Base-by-base conservation (phyloP, 2,329 filamentous ascomycete genomes). In the Bipolaris bicolor region DNA sequence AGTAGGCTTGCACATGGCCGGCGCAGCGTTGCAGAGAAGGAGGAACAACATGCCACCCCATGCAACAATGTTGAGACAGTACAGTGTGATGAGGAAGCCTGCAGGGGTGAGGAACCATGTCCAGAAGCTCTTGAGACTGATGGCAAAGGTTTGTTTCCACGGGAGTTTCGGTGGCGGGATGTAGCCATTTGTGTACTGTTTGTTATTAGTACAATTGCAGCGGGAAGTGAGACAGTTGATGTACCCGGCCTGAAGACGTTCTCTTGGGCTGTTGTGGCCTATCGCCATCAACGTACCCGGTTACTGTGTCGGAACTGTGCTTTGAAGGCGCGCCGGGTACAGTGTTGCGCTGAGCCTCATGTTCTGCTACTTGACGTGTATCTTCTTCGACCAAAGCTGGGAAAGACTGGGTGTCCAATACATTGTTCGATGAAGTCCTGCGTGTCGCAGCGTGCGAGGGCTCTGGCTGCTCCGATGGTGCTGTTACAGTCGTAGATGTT, bases 21-120 rank as follows among this genome's bases (percentile, higher is more conserved):
- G 88, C 2, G 86, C 80, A 22, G 83, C 91, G 68, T 92, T 91
- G 79, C 88, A 90, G 24, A 96, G 85, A 2, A 97, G 81, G 16
- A 96, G 80, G 77, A 96, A 96, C 33, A 96, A 82, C 92, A 96
- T 96, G 56, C 90, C 91, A 49, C 92, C 92, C 92, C 92, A 96
- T 0, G 90, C 92, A 9, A 96, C 86, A 18, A 96, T 84, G 62
- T 94, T 93, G 55, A 95, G 83, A 11, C 89, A 87, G 75, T 96
- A 96, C 5, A 96, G 74, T 2, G 88, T 90, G 39, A 94, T 85
- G 52, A 91, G 79, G 72, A 95, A 92, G 2, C 92, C 91, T 52
- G 90, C 76, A 0, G 89, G 89, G 0, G 91, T 96, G 36, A 84
- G 79, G 66, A 90, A 85, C 79, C 91, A 96, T 50, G 85, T 83